phyloP scores from a whole-genome alignment of 306 rosid genomes.

The Sesbania bispinosa region DNA sequence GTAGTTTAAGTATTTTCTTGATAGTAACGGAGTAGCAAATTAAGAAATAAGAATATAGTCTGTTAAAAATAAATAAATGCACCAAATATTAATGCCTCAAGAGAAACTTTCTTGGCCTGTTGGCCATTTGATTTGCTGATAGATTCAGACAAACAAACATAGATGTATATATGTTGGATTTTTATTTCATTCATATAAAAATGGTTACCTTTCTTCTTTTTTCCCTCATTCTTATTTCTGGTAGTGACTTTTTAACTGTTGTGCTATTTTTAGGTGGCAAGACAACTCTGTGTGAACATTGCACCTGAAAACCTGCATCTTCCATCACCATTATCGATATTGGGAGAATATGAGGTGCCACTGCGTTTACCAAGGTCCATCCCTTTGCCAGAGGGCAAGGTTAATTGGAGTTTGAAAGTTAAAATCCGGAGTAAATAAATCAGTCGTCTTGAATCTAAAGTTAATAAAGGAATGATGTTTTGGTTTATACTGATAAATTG shows the following conservation, averaged over 20 bases:
- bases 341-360: slow-evolving; percentile 87
- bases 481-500: slow-evolving; percentile 20
- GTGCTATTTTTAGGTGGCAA: slow-evolving; percentile 58
- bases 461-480: not conserved
- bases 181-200: too few relatives aligned
- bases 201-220: not conserved
- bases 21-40: not conserved
- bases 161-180: too few relatives aligned
- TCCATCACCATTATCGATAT: slow-evolving; percentile 47
- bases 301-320: slow-evolving; percentile 43
- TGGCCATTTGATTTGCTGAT: not conserved
- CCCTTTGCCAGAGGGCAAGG: slow-evolving; percentile 72
- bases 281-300: slow-evolving; percentile 67
- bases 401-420: slow-evolving; percentile 71
- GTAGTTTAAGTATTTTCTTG: not conserved
- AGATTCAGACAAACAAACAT: not conserved
- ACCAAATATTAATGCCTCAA: not conserved
- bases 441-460: slow-evolving; percentile 10
- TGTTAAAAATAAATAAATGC: not conserved
- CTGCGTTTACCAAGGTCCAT: slow-evolving; percentile 81
- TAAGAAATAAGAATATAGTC: not conserved
- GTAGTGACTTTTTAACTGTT: slow-evolving; percentile 6
- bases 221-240: not conserved
- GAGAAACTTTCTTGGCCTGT: slow-evolving; percentile 1
- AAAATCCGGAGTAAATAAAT: slow-evolving; percentile 61